These are phyloP conservation scores for Pterocarpus macrocarpus DNA, from an alignment of 306 rosid species.

Conservation along the genomic window DNA sequence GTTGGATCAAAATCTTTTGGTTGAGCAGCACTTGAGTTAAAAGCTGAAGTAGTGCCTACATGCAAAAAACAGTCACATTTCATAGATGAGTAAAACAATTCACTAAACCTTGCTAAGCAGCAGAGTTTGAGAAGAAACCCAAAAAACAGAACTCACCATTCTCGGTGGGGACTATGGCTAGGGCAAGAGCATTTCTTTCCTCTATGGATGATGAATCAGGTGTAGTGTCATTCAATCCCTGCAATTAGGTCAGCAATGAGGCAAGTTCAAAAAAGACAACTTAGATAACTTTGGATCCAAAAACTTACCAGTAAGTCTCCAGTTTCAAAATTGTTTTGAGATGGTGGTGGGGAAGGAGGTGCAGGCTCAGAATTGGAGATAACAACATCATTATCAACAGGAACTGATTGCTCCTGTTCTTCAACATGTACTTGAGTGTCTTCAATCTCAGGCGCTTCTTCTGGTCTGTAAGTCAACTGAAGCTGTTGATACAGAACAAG, in stretches of 20 bases:
- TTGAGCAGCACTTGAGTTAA: conserved; percentile 63
- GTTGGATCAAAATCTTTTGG: conserved; percentile 86
- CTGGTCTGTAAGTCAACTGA: conserved; percentile 90
- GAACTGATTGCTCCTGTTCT: conserved; percentile 66
- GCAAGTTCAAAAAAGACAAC: conserved; percentile 25
- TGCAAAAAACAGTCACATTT: conserved; percentile 39
- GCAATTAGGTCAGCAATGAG: conserved; percentile 45
- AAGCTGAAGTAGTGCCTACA: conserved; percentile 69
- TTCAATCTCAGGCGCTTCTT: conserved; percentile 68
- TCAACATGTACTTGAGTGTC: conserved; percentile 66
- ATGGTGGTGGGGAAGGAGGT: conserved; percentile 63
- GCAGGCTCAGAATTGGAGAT: conserved; percentile 64
- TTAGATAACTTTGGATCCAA: conserved; percentile 30
- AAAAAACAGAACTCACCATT: conserved; percentile 55
- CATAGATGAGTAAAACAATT: conserved; percentile 38
- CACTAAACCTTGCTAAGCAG: conserved; percentile 37
- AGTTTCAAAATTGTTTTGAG: conserved; percentile 65
- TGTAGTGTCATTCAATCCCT: conserved; percentile 80
- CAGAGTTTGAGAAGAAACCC: conserved; percentile 39
- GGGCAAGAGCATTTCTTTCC: conserved; percentile 91
- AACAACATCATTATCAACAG: conserved; percentile 58
- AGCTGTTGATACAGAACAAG: conserved; percentile 71
- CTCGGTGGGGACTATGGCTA: conserved; percentile 88
- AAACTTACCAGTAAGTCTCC: conserved; percentile 87
- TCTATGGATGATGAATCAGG: conserved; percentile 79